Percentiles rank a stretch among this genome's conserved stretches.
phyloP scores from a whole-genome alignment of 257 asterid species.

The Galeopsis tetrahit region DNA sequence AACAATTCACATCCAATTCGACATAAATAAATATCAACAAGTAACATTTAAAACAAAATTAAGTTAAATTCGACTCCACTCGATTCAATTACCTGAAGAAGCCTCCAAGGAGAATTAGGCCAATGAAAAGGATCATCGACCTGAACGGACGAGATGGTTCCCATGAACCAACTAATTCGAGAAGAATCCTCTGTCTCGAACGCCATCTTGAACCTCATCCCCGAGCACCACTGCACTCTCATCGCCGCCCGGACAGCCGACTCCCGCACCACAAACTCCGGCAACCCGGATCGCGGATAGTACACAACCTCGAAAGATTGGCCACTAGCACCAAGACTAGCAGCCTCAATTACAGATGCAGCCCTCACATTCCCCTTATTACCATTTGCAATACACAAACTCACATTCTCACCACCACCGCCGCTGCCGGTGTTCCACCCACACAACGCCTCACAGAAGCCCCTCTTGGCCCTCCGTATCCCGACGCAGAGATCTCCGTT shows the following conservation, averaged over 20 bases:
- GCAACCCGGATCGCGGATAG: constrained; percentile 73
- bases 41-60: neutral
- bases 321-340: constrained; percentile 54
- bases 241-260: constrained; percentile 63
- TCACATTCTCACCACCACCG: constrained; percentile 44
- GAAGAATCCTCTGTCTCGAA: constrained; percentile 87
- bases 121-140: constrained; percentile 67
- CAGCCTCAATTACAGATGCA: constrained; percentile 68
- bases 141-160: constrained; percentile 66
- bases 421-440: constrained; percentile 64
- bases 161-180: constrained; percentile 87
- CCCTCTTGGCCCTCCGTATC: constrained; percentile 74
- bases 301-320: constrained; percentile 68
- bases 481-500: constrained; percentile 78
- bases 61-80: neutral
- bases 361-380: constrained; percentile 48
- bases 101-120: constrained; percentile 94
- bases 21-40: neutral
- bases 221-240: constrained; percentile 69
- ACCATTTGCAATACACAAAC: constrained; percentile 33
- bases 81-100: constrained; percentile 58
- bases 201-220: constrained; percentile 89
- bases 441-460: constrained; percentile 52
- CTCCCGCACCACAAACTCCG: constrained; percentile 77
- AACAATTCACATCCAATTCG: neutral